These are phyloP conservation scores for Pseudoperonospora humuli DNA, from an alignment of 352 stramenopile genomes.

Conservation along the genomic window DNA sequence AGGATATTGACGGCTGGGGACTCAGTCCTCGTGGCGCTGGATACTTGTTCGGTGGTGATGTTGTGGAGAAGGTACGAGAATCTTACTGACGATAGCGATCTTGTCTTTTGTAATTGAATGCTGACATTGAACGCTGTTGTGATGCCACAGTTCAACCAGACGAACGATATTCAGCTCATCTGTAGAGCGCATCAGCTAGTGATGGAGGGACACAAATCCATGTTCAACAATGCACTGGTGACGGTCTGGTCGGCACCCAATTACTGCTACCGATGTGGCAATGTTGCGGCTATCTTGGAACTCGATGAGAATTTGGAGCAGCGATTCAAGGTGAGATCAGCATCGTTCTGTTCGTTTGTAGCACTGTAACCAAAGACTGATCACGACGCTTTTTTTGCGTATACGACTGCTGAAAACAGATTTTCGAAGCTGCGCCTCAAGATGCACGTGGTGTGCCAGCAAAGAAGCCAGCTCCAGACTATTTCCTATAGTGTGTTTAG, in stretches of 20 bases:
- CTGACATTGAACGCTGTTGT: constrained; percentile 2
- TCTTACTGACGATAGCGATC: neutral
- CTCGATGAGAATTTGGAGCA: constrained; percentile 95
- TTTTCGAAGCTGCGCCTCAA: constrained; percentile 97
- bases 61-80: constrained; percentile 87
- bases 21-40: constrained; percentile 94
- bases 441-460: constrained; percentile 94
- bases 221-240: constrained; percentile 97
- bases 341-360: neutral
- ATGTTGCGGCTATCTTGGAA: constrained; percentile 97
- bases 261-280: constrained; percentile 98
- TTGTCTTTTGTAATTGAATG: neutral
- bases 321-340: constrained; percentile 65
- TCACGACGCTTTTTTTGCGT: constrained; percentile 5
- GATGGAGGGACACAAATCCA: constrained; percentile 88
- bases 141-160: constrained; percentile 91
- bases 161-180: constrained; percentile 97
- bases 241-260: constrained; percentile 99
- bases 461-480: constrained; percentile 98
- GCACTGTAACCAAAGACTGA: constrained; percentile 8
- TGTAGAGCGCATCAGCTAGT: constrained; percentile 97
- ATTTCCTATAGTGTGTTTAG: constrained; percentile 92
- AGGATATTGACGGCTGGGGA: constrained; percentile 98
- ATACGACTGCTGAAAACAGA: constrained; percentile 42
- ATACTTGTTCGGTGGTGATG: constrained; percentile 98